Evolutionary conservation across 1,139 yeast genomes (phyloP), one percentile per base, ranked within the genome.

Genomic region (Pneumocystis canis): DNA sequence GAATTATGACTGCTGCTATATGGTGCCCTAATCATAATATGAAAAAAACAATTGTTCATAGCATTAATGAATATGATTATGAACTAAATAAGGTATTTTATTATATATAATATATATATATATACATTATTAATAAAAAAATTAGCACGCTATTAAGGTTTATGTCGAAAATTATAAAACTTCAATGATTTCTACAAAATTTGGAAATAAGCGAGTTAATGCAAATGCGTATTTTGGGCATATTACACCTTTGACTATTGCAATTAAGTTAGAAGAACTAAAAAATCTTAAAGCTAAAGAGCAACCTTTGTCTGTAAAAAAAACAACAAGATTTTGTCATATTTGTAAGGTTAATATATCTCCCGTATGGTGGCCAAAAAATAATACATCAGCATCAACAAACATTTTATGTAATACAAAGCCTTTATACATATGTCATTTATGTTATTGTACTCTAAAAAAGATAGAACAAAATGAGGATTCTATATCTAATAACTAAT

Each of bases 211-310:
- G 0, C 59, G 61, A 9, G 63, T 64, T 20, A 65, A 61, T n/a
- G 57, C 59, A n/a, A 65, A 66, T 58, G 32, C 59, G 57, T 30
- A 56, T 70, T 58, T 63, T 64, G 54, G 68, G 70, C 9, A 65
- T 71, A 69, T 63, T 67, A 28, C 69, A 67, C 28, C 58, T 69
- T 2, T 75, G 72, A 63, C 41, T 63, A 18, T 59, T 57, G 32
- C 66, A 68, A 1, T 69, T 70, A 7, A 66, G 65, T 63, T 69
- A 75, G 0, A 72, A 72, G 1, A 47, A 74, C 62, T 73, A 74
- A 65, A 47, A 72, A 37, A 75, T 70, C 62, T 67, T 68, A 47
- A 68, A 70, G 60, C 64, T 60, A n/a, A 70, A 71, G 67, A 71
- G 72, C 64, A 65, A 64, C 60, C 9, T 47, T 47, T 18, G 9